A percentile compares a stretch with the other conserved stretches of the same genome.
Evolutionary conservation across 805 yeast species (phyloP).

Genomic region (Ogataea paradorogensis): DNA sequence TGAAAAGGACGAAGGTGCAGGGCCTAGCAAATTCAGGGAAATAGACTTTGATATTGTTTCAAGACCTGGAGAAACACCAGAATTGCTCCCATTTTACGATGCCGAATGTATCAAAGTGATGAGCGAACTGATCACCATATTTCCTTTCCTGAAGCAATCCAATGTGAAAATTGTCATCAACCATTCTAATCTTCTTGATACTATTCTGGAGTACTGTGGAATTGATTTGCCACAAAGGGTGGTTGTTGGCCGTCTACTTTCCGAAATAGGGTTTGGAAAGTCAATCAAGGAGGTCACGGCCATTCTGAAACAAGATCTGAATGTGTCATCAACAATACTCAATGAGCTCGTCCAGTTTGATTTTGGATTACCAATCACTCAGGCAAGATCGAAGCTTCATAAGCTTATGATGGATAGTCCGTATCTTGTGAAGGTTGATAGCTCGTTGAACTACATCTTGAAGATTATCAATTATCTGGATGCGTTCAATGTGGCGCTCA

Average conservation of each 20-base stretch:
- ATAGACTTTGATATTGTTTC: constrained; percentile 82
- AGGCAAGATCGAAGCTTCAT: constrained; percentile 58
- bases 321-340: constrained; percentile 75
- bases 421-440: constrained; percentile 55
- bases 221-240: constrained; percentile 70
- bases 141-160: constrained; percentile 64
- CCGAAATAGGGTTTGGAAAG: constrained; percentile 71
- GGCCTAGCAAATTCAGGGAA: constrained; percentile 75
- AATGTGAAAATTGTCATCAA: constrained; percentile 64
- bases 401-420: constrained; percentile 77
- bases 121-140: constrained; percentile 63
- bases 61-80: constrained; percentile 28
- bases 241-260: constrained; percentile 66
- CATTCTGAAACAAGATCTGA: constrained; percentile 56
- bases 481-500: constrained; percentile 50
- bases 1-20: constrained; percentile 55
- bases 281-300: constrained; percentile 55
- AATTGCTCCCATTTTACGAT: constrained; percentile 55
- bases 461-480: constrained; percentile 54
- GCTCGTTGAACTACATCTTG: constrained; percentile 57
- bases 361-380: constrained; percentile 66
- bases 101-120: constrained; percentile 86
- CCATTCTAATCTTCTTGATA: constrained; percentile 76
- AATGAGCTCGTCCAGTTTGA: constrained; percentile 81
- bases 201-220: constrained; percentile 78